phyloP scores from a whole-genome alignment of 1,284 basidiomycete genomes.

The Coniophora puteana region DNA sequence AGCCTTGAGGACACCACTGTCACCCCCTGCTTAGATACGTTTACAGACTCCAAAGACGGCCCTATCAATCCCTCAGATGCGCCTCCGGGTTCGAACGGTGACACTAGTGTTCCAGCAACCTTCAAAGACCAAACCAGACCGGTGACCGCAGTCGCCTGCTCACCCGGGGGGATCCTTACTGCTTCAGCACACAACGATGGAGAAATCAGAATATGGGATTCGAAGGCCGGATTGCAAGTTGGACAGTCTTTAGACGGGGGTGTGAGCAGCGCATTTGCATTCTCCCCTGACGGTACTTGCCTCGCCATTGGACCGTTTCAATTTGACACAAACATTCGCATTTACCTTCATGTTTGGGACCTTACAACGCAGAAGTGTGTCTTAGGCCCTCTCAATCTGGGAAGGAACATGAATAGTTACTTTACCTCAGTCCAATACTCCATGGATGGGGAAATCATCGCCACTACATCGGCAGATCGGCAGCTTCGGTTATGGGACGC shows the following conservation, averaged over 20 bases:
- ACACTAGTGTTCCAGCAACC: not conserved
- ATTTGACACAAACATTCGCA: no score
- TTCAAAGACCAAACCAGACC: not conserved
- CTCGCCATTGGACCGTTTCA: no score
- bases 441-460: conserved; percentile 11
- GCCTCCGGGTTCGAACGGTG: no score
- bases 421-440: conserved; percentile 13
- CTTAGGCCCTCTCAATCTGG: conserved; percentile 1
- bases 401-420: conserved; percentile 8
- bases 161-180: no score
- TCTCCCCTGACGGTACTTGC: no score
- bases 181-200: conserved; percentile 74
- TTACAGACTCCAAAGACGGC: no score
- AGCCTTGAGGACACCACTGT: no score
- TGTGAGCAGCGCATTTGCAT: no score
- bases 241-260: conserved; percentile 6
- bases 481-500: conserved; percentile 14
- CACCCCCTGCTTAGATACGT: no score
- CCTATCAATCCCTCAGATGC: no score
- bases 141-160: conserved; percentile 1
- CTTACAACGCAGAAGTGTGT: conserved; percentile 5
- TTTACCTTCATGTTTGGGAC: no score
- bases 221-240: no score
- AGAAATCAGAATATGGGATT: conserved; percentile 68
- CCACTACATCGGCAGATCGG: conserved; percentile 11